These are phyloP conservation scores for Saksenaea oblongispora DNA, from an alignment of 371 early-diverging fungal species.

Conservation along the genomic window DNA sequence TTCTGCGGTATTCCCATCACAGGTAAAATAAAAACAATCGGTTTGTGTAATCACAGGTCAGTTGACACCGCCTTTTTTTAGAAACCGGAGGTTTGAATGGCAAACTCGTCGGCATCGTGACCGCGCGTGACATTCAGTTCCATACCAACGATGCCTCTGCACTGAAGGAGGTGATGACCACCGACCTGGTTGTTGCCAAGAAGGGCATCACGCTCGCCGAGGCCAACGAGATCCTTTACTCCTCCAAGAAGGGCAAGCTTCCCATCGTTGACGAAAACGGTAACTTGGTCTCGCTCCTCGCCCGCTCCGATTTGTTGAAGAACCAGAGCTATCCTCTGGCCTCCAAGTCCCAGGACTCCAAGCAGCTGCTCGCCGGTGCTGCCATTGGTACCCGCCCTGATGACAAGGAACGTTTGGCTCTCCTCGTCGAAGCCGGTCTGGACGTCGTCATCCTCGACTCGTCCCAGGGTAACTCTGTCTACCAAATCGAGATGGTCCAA, in stretches of 20 bases:
- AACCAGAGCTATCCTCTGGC: constrained; percentile 94
- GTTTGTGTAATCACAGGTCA: background rate
- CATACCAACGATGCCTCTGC: constrained; percentile 59
- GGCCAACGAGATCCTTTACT: constrained; percentile 87
- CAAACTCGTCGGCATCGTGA: constrained; percentile 94
- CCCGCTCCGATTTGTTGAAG: constrained; percentile 95
- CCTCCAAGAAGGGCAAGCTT: constrained; percentile 95
- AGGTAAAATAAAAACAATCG: constrained; percentile 48
- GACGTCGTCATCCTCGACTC: constrained; percentile 95
- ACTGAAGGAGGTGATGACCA: constrained; percentile 87
- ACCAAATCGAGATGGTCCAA: constrained; percentile 93
- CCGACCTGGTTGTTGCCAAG: constrained; percentile 82
- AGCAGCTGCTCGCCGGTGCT: constrained; percentile 93
- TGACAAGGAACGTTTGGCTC: constrained; percentile 80
- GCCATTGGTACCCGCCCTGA: constrained; percentile 93
- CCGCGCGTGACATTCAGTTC: constrained; percentile 96
- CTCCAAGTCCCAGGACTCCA: constrained; percentile 77
- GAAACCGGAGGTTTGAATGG: constrained; percentile 85
- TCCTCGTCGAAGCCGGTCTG: constrained; percentile 90
- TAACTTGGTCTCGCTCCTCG: constrained; percentile 87
- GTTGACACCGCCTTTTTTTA: constrained; percentile 18
- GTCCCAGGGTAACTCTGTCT: constrained; percentile 92
- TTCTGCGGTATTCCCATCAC: constrained; percentile 98
- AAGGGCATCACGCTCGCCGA: constrained; percentile 87
- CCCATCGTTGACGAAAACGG: constrained; percentile 88